A percentile compares a stretch with the other conserved stretches of the same genome.
Conservation (phyloP, 176 grass and related monocot genomes). For the Musa acuminata region DNA sequence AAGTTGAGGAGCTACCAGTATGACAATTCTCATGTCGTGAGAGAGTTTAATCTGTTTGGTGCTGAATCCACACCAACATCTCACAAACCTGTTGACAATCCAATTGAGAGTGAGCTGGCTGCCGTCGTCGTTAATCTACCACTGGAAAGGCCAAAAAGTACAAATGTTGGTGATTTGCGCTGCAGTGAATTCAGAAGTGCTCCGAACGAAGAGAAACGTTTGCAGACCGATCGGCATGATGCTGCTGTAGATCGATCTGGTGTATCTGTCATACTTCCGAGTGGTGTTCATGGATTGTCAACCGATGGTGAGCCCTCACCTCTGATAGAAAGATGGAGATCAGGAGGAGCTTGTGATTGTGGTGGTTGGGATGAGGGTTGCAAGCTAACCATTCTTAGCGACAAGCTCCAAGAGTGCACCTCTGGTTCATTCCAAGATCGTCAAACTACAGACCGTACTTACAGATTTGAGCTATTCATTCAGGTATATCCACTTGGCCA, state of each 20-base stretch:
- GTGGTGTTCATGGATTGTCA: conserved; percentile 61
- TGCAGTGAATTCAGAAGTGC: neutral
- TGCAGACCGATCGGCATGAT: conserved; percentile 24
- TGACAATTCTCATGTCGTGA: conserved; percentile 33
- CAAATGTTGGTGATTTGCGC: conserved; percentile 9
- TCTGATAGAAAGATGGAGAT: conserved; percentile 79
- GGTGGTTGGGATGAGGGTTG: conserved; percentile 97
- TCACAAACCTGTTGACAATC: conserved; percentile 30
- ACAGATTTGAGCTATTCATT: conserved; percentile 49
- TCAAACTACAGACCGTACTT: conserved; percentile 25
- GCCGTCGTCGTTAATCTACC: conserved; percentile 45
- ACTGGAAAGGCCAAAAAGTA: conserved; percentile 29
- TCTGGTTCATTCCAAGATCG: conserved; percentile 10
- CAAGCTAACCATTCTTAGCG: conserved; percentile 44
- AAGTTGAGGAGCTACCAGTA: conserved; percentile 40
- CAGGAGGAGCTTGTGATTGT: conserved; percentile 78
- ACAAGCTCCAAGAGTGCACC: conserved; percentile 20
- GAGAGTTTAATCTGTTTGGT: conserved; percentile 75
- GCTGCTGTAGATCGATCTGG: conserved; percentile 29
- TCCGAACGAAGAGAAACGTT: conserved; percentile 23
- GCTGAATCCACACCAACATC: conserved; percentile 36
- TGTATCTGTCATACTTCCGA: conserved; percentile 60
- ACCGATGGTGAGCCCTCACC: conserved; percentile 48
- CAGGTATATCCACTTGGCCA: conserved; percentile 30
- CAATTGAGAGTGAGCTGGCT: conserved; percentile 50